These are phyloP conservation scores for Zygosaccharomyces pseudobailii DNA, from an alignment of 1,139 yeast species.

Conservation along the genomic window DNA sequence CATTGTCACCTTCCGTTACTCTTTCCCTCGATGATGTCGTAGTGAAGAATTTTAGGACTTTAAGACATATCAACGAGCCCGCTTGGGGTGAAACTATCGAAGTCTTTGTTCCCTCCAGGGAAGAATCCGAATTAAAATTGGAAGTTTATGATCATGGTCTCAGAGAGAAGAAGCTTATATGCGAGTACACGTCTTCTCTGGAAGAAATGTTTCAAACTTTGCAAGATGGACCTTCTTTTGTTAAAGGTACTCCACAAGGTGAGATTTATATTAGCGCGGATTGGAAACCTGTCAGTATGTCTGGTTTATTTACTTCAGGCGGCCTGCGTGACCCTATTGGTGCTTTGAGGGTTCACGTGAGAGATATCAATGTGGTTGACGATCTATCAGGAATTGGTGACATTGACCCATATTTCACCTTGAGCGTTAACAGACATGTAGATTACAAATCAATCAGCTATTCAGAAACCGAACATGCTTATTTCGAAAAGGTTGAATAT, in stretches of 20 bases:
- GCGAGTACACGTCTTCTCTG: conserved; percentile 45
- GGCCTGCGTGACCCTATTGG: conserved; percentile 51
- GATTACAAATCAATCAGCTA: conserved; percentile 52
- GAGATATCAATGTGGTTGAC: conserved; percentile 40
- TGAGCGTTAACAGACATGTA: conserved; percentile 53
- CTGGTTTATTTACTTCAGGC: conserved; percentile 44
- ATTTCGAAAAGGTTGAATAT: conserved; percentile 53
- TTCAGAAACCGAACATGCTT: conserved; percentile 53
- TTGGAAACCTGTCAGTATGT: conserved; percentile 70
- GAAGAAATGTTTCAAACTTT: conserved; percentile 53
- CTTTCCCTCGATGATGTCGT: conserved; percentile 53
- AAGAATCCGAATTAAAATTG: conserved; percentile 49
- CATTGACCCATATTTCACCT: conserved; percentile 67
- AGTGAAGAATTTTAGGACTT: conserved; percentile 51
- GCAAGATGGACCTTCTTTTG: conserved; percentile 46
- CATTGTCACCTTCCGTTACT: conserved; percentile 67
- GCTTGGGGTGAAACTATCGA: conserved; percentile 64
- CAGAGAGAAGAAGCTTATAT: conserved; percentile 39
- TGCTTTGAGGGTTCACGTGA: conserved; percentile 54
- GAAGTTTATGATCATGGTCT: conserved; percentile 53
- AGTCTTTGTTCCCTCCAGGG: conserved; percentile 54
- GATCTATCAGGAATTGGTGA: conserved; percentile 62
- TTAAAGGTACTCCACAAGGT: conserved; percentile 49
- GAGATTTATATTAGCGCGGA: conserved; percentile 42
- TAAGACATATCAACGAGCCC: conserved; percentile 67